Percentiles rank a stretch among this genome's conserved stretches.
Evolutionary conservation across 164 flowering plant species (phyloP).

Genomic region (Piper betle): DNA sequence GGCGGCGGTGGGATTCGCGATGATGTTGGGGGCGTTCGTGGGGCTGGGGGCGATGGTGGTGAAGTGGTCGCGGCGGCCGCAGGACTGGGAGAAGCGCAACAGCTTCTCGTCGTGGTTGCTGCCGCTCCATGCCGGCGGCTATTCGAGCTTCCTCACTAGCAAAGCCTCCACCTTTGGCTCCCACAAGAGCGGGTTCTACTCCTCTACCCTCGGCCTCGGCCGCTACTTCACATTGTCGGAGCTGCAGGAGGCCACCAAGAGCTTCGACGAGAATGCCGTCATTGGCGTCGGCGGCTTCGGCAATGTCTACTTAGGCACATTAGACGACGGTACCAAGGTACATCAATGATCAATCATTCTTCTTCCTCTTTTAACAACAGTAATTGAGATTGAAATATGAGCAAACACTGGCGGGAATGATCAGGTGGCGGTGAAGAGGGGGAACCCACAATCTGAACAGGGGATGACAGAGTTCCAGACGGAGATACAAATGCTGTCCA

Average conservation of each 20-base stretch:
- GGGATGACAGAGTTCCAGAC: conserved; percentile 82
- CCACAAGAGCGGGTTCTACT: too few relatives aligned
- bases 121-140: too few relatives aligned
- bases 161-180: too few relatives aligned
- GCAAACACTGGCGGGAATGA: too few relatives aligned
- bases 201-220: conserved; percentile 38
- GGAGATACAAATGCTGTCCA: conserved; percentile 72
- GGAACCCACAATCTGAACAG: conserved; percentile 55
- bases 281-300: conserved; percentile 93
- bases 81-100: conserved; percentile 20
- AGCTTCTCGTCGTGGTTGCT: too few relatives aligned
- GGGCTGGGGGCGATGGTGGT: conserved; percentile 76
- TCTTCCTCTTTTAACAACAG: too few relatives aligned
- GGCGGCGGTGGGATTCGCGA: conserved; percentile 62
- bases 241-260: conserved; percentile 46
- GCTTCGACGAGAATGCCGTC: conserved; percentile 61
- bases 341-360: too few relatives aligned
- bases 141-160: too few relatives aligned
- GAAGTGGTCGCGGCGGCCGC: conserved; percentile 41
- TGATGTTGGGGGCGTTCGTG: conserved; percentile 80
- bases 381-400: too few relatives aligned
- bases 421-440: conserved; percentile 63
- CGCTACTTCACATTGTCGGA: conserved; percentile 44
- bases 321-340: conserved; percentile 45
- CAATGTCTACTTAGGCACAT: conserved; percentile 58